These are phyloP conservation scores for Stemphylium vesicarium DNA, from an alignment of 2,329 filamentous ascomycete genomes.

Conservation along the genomic window DNA sequence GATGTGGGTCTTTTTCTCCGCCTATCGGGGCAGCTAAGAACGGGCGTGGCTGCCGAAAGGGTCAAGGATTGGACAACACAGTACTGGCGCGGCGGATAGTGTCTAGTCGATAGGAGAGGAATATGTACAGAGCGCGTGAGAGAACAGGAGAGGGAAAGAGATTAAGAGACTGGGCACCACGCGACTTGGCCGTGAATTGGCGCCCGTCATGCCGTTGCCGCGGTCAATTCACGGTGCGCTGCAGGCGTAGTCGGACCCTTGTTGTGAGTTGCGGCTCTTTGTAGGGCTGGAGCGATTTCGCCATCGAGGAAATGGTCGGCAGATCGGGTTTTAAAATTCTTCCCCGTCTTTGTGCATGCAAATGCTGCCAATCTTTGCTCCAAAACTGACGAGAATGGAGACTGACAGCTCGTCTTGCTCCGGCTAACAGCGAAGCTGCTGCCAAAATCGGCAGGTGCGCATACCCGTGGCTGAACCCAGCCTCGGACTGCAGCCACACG, in stretches of 20 bases:
- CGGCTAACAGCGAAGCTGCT: neutral
- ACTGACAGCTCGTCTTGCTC: neutral
- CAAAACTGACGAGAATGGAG: neutral
- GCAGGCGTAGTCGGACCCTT: constrained; percentile 7
- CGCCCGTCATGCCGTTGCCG: constrained; percentile 13
- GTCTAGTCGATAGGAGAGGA: neutral
- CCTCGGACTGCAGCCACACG: constrained; percentile 13
- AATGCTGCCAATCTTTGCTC: neutral
- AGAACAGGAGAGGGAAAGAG: neutral
- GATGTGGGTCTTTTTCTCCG: constrained; percentile 27
- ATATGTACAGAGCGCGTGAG: constrained; percentile 4
- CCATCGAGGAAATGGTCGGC: neutral
- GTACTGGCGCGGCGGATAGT: constrained; percentile 12
- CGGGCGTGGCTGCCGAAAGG: constrained; percentile 25
- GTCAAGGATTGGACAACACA: constrained; percentile 21
- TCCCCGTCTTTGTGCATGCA: neutral
- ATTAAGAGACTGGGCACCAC: neutral
- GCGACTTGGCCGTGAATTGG: constrained; percentile 8
- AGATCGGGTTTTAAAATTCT: neutral
- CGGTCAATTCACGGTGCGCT: constrained; percentile 12
- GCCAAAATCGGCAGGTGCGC: constrained; percentile 6
- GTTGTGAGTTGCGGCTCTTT: constrained; percentile 10
- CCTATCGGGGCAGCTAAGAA: constrained; percentile 19
- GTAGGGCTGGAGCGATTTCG: constrained; percentile 7
- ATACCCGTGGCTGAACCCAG: constrained; percentile 3